These are phyloP conservation scores for Trichoderma asperelloides DNA, from an alignment of 495 filamentous ascomycete genomes.

Conservation along the genomic window DNA sequence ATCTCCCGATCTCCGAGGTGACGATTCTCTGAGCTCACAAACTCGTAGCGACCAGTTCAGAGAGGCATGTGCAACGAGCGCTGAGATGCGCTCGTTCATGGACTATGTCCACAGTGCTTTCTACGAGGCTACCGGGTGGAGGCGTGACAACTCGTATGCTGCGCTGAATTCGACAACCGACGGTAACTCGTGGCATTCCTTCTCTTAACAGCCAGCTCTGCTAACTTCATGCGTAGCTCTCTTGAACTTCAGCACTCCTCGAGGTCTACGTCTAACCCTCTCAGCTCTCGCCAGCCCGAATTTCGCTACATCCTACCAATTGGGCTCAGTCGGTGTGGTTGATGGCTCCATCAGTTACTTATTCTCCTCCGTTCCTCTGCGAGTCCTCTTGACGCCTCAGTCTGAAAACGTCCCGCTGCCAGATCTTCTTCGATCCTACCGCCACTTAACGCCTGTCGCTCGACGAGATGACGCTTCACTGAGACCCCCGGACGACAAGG, in stretches of 20 bases:
- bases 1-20: not conserved
- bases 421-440: conserved; percentile 38
- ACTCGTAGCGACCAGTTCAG: not conserved
- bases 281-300: conserved; percentile 87
- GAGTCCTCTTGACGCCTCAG: conserved; percentile 33
- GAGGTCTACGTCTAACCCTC: conserved; percentile 68
- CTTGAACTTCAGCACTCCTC: conserved; percentile 75
- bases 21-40: not conserved
- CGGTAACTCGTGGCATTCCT: conserved; percentile 39
- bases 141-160: conserved; percentile 86
- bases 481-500: conserved; percentile 8
- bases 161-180: conserved; percentile 77
- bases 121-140: conserved; percentile 78
- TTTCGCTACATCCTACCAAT: conserved; percentile 83
- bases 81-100: conserved; percentile 90
- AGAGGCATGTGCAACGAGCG: conserved; percentile 6
- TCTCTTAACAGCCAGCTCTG: too few relatives aligned
- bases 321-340: conserved; percentile 75
- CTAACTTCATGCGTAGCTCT: conserved; percentile 45
- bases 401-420: conserved; percentile 38
- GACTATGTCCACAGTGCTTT: conserved; percentile 93
- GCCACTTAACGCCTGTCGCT: conserved; percentile 30
- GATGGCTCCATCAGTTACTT: conserved; percentile 89
- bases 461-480: conserved; percentile 10
- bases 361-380: conserved; percentile 70